These are phyloP conservation scores for Penicillium rolfsii DNA, from an alignment of 2,329 filamentous ascomycete species.

Conservation along the genomic window DNA sequence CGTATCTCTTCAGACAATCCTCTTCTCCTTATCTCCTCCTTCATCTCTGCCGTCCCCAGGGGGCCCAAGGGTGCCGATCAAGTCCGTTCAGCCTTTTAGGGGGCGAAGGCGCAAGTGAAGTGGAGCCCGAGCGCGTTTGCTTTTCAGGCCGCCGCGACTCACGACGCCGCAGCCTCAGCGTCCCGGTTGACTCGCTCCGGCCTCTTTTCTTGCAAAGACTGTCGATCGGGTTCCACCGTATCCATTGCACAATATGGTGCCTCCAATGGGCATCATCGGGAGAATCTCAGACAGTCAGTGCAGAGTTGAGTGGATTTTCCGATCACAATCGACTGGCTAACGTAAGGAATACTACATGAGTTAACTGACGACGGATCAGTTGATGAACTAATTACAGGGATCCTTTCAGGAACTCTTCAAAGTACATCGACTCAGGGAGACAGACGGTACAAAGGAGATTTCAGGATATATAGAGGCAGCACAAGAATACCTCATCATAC, in stretches of 20 bases:
- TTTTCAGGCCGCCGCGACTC: neutral
- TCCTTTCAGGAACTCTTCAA: no score
- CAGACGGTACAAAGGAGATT: no score
- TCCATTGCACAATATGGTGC: neutral
- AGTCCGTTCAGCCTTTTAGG: neutral
- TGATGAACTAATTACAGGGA: no score
- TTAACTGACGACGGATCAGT: no score
- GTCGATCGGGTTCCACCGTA: neutral
- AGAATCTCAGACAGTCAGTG: neutral
- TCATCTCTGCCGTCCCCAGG: slow-evolving; percentile 2
- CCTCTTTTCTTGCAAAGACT: neutral
- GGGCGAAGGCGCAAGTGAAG: slow-evolving; percentile 5
- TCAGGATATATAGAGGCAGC: no score
- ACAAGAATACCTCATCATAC: no score
- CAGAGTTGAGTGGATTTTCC: no score
- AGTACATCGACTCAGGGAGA: no score
- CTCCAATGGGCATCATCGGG: neutral
- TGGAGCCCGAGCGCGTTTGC: neutral
- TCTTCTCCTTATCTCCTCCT: neutral
- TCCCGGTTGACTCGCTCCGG: neutral
- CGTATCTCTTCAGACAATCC: no score
- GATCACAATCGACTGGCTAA: no score
- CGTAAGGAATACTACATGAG: no score
- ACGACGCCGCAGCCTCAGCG: no score
- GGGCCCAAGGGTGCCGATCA: neutral